A percentile compares a stretch with the other conserved stretches of the same genome.
Conservation (phyloP, 345 rosid genomes). For the Carallia brachiata region DNA sequence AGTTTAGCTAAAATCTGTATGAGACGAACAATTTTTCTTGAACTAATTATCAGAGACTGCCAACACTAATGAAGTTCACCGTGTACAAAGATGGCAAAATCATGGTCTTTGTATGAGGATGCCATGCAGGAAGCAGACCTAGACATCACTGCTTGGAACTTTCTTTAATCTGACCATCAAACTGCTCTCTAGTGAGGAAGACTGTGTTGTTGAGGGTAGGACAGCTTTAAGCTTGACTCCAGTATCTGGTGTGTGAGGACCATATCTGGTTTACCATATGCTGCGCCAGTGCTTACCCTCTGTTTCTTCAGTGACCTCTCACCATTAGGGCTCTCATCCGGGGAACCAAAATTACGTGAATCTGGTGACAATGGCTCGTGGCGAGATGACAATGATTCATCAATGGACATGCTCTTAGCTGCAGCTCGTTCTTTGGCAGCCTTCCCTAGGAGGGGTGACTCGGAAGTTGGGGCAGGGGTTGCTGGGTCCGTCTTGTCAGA, state of each 20-base stretch:
- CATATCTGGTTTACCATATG: constrained; percentile 48
- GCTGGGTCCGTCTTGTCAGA: constrained; percentile 72
- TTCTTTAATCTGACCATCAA: constrained; percentile 47
- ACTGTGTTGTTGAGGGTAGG: constrained; percentile 47
- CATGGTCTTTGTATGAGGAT: neutral
- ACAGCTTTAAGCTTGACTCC: constrained; percentile 67
- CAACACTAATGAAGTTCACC: constrained; percentile 20
- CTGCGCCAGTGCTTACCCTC: constrained; percentile 40
- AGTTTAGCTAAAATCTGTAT: constrained; percentile 22
- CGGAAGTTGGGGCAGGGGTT: constrained; percentile 87
- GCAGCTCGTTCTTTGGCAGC: constrained; percentile 54
- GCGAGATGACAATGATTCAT: constrained; percentile 79
- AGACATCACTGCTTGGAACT: constrained; percentile 47
- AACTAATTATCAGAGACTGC: constrained; percentile 29
- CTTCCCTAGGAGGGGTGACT: constrained; percentile 71
- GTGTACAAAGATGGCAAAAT: constrained; percentile 23
- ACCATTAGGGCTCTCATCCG: constrained; percentile 52
- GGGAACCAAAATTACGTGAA: constrained; percentile 62
- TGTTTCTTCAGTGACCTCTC: constrained; percentile 77
- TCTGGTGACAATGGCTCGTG: constrained; percentile 88
- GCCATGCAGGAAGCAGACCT: constrained; percentile 13
- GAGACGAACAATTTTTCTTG: constrained; percentile 8
- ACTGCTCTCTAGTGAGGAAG: constrained; percentile 44
- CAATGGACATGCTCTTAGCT: constrained; percentile 74
- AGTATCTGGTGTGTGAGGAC: constrained; percentile 62